Evolutionary conservation across 2,329 filamentous ascomycete species (phyloP).

Genomic region (Acephala macrosclerotiorum): DNA sequence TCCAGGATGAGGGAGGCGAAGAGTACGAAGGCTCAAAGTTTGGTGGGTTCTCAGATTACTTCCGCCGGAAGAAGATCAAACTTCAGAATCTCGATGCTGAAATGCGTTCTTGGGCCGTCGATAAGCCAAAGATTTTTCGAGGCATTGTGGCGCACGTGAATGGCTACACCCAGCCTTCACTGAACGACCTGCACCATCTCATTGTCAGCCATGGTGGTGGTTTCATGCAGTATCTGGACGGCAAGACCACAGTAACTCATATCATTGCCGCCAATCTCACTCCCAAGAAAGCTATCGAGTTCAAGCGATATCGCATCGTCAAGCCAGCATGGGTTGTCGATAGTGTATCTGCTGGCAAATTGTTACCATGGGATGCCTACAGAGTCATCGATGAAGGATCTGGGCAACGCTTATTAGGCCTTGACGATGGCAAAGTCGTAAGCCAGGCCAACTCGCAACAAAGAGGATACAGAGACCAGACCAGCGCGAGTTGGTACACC

Average conservation of each 20-base stretch:
- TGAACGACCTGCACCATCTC: conserved; percentile 86
- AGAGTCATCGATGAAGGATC: conserved; percentile 85
- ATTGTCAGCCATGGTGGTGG: conserved; percentile 94
- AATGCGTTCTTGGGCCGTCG: conserved; percentile 70
- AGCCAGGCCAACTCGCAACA: conserved; percentile 69
- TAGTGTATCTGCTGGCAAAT: conserved; percentile 79
- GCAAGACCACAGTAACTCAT: conserved; percentile 93
- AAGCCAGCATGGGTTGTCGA: conserved; percentile 96
- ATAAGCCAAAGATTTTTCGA: conserved; percentile 86
- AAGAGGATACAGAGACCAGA: conserved; percentile 81
- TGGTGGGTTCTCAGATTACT: conserved; percentile 90
- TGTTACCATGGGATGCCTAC: conserved; percentile 88
- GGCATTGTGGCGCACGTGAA: conserved; percentile 91
- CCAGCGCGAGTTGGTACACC: conserved; percentile 82
- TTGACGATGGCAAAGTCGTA: conserved; percentile 67
- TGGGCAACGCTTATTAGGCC: conserved; percentile 77
- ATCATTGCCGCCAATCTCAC: conserved; percentile 92
- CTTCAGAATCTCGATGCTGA: conserved; percentile 92
- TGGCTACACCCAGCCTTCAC: conserved; percentile 92
- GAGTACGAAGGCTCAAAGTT: conserved; percentile 91
- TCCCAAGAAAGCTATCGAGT: conserved; percentile 92
- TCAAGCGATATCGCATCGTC: conserved; percentile 86
- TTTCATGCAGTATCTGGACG: conserved; percentile 93
- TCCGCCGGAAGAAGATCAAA: conserved; percentile 95
- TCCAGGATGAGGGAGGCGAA: conserved; percentile 83